Evolutionary conservation across 495 filamentous ascomycete genomes (phyloP).

Genomic region (Aspergillus nidulans): DNA sequence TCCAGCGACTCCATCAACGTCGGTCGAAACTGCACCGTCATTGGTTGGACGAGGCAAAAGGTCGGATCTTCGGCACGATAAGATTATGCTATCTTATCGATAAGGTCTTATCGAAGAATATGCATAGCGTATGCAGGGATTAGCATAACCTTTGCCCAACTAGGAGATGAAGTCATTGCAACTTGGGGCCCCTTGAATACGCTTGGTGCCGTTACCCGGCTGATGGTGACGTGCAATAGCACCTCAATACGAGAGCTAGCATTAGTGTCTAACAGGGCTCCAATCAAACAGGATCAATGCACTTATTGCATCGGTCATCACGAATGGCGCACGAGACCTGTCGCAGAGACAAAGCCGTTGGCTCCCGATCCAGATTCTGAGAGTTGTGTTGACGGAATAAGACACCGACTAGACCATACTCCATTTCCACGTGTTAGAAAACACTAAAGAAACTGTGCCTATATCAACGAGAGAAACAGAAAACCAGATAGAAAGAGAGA

Average conservation of each 20-base stretch:
- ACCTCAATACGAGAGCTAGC: not conserved
- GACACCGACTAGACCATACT: no score
- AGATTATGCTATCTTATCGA: not conserved
- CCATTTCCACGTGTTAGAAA: no score
- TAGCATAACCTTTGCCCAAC: no score
- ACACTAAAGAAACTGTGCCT: no score
- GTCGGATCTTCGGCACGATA: constrained; percentile 3
- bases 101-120: not conserved
- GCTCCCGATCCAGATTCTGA: not conserved
- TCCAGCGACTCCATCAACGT: not conserved
- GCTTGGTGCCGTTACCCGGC: not conserved
- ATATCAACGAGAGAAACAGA: no score
- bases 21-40: not conserved
- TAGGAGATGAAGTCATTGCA: no score
- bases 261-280: not conserved
- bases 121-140: no score
- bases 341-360: not conserved
- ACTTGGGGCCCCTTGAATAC: no score
- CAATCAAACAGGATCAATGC: not conserved
- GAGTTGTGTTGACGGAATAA: no score
- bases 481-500: not conserved
- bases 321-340: not conserved
- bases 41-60: not conserved
- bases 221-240: not conserved
- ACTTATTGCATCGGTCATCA: not conserved